These are phyloP conservation scores for Cichorium intybus DNA, from an alignment of 140 eudicot species.

Conservation along the genomic window DNA sequence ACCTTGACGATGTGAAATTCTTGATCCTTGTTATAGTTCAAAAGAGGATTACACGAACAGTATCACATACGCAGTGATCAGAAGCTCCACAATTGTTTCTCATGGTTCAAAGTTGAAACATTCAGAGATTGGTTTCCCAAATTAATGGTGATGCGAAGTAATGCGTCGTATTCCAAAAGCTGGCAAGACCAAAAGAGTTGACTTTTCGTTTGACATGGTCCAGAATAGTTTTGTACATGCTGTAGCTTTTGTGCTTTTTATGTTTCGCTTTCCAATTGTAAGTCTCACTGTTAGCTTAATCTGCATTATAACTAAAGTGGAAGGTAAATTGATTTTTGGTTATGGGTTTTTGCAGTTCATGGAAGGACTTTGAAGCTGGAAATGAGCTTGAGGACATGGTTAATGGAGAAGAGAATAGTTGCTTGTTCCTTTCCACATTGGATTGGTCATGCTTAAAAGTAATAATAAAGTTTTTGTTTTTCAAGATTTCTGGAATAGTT, in stretches of 20 bases:
- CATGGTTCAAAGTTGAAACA: too few relatives aligned
- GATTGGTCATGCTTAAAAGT: slow-evolving; percentile 37
- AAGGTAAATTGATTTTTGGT: slow-evolving; percentile 15
- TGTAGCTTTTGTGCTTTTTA: not conserved
- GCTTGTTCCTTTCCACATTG: slow-evolving; percentile 52
- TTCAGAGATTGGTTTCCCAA: too few relatives aligned
- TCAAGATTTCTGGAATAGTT: slow-evolving; percentile 10
- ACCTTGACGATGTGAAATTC: not conserved
- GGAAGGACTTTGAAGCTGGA: slow-evolving; percentile 51
- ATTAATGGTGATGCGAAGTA: too few relatives aligned
- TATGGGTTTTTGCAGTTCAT: slow-evolving; percentile 18
- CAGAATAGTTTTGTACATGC: not conserved
- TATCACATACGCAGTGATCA: slow-evolving; percentile 16
- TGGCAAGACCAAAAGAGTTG: slow-evolving; percentile 12
- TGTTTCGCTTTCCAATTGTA: not conserved
- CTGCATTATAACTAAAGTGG: slow-evolving; percentile 8
- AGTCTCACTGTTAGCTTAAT: slow-evolving; percentile 1
- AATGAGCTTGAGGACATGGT: slow-evolving; percentile 77
- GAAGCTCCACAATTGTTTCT: slow-evolving; percentile 9
- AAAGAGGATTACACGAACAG: slow-evolving; percentile 16
- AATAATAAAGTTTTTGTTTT: slow-evolving; percentile 34
- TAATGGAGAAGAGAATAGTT: slow-evolving; percentile 62
- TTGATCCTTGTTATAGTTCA: slow-evolving; percentile 24
- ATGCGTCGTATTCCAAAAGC: too few relatives aligned
- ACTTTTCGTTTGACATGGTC: slow-evolving; percentile 27